These are phyloP conservation scores for Drechslera avenae DNA, from an alignment of 2,329 filamentous ascomycete species.

Conservation along the genomic window DNA sequence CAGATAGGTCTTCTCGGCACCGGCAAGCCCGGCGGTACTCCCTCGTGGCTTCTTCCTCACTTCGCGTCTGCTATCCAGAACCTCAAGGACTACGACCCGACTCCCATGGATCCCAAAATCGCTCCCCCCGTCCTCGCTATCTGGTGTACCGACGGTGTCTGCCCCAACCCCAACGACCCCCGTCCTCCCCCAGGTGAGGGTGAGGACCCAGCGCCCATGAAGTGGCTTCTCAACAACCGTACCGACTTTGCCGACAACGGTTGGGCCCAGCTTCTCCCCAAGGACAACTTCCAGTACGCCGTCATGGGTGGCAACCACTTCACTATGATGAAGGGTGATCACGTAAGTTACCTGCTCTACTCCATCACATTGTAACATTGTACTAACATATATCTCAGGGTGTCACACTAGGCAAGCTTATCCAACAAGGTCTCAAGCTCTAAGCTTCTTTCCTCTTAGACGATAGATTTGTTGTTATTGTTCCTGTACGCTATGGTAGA, in stretches of 20 bases:
- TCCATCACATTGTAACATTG: not conserved
- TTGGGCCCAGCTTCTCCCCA: conserved; percentile 69
- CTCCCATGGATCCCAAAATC: conserved; percentile 63
- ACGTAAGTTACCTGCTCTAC: conserved; percentile 45
- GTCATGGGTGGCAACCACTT: conserved; percentile 78
- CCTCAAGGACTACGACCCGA: conserved; percentile 70
- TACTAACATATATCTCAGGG: conserved; percentile 41
- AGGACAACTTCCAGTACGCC: conserved; percentile 65
- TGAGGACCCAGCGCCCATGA: conserved; percentile 60
- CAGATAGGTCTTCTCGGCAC: conserved; percentile 73
- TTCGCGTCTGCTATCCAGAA: conserved; percentile 72
- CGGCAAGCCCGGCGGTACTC: conserved; percentile 63
- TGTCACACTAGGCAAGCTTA: conserved; percentile 50
- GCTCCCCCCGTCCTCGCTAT: conserved; percentile 68
- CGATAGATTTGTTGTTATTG: conserved; percentile 9
- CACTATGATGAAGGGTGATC: conserved; percentile 72
- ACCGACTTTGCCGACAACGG: conserved; percentile 72
- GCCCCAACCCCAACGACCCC: conserved; percentile 68
- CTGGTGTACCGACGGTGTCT: conserved; percentile 77
- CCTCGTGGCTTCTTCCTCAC: conserved; percentile 75
- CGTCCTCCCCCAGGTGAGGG: conserved; percentile 66
- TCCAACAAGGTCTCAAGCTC: conserved; percentile 50
- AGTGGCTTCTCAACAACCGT: conserved; percentile 74
- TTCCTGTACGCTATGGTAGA: not conserved
- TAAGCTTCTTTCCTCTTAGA: conserved; percentile 15